phyloP scores from a whole-genome alignment of 345 rosid species.

The Eucalyptus dawsonii region DNA sequence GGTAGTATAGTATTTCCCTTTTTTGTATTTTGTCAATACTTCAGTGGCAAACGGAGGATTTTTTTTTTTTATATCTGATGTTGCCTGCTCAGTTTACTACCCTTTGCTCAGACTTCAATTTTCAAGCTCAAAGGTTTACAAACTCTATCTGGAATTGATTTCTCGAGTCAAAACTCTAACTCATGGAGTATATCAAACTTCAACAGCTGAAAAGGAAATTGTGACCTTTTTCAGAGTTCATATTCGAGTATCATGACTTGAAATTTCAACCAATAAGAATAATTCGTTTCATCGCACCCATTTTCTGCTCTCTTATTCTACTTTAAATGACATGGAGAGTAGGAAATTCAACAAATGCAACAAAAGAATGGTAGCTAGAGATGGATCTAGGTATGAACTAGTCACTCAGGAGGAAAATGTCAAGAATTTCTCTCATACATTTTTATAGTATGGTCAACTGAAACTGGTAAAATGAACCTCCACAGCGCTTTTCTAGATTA shows the following conservation, averaged over 20 bases:
- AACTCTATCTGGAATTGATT: background rate
- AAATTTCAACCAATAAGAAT: background rate
- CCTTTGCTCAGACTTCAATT: background rate
- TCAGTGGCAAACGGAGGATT: background rate
- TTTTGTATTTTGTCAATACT: background rate
- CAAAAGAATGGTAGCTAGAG: background rate
- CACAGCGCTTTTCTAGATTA: background rate
- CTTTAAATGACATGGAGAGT: background rate
- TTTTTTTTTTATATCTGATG: background rate
- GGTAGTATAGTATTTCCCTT: background rate
- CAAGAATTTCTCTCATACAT: background rate
- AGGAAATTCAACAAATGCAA: background rate
- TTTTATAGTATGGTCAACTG: background rate
- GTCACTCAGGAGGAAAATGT: background rate
- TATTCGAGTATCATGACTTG: background rate
- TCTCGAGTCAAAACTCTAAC: background rate
- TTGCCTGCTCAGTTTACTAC: background rate
- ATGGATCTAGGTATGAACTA: background rate
- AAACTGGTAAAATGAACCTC: background rate
- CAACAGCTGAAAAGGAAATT: background rate
- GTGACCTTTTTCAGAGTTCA: background rate
- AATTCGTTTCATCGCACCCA: background rate
- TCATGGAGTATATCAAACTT: background rate
- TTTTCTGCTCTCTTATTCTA: background rate
- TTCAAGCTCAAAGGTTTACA: background rate